Percentiles rank a stretch among this genome's conserved stretches.
phyloP scores from a whole-genome alignment of 352 stramenopile species.

The Globisporangium heterothallicum region DNA sequence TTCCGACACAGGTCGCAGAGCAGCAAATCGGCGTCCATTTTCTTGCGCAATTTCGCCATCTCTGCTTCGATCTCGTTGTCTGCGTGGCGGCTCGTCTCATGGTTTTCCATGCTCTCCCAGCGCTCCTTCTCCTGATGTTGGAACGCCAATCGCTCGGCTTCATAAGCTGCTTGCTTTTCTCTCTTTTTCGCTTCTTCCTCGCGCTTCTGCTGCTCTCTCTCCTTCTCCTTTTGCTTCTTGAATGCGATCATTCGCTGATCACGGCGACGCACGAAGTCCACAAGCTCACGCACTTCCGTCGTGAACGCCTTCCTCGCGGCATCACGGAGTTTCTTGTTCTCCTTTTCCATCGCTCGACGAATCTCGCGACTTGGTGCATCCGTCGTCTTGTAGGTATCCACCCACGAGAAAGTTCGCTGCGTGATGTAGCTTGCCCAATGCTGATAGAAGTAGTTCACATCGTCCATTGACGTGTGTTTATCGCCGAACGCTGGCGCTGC shows the following conservation, averaged over 20 bases:
- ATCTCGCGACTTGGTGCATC: conserved; percentile 74
- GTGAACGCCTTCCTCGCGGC: conserved; percentile 72
- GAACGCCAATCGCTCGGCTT: conserved; percentile 55
- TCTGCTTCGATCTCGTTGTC: conserved; percentile 61
- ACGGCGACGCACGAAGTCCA: conserved; percentile 78
- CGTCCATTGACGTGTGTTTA: conserved; percentile 31
- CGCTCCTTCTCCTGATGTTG: conserved; percentile 61
- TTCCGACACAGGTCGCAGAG: conserved; percentile 80
- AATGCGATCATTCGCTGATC: conserved; percentile 66
- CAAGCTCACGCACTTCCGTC: conserved; percentile 69
- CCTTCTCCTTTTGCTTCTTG: conserved; percentile 61
- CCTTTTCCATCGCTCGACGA: conserved; percentile 81
- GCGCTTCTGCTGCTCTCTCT: conserved; percentile 39
- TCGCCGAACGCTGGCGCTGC: conserved; percentile 48
- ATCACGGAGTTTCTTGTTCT: conserved; percentile 86
- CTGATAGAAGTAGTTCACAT: conserved; percentile 69
- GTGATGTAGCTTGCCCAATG: conserved; percentile 76
- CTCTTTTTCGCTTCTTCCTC: conserved; percentile 50
- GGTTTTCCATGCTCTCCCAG: conserved; percentile 33
- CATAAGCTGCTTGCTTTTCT: conserved; percentile 53
- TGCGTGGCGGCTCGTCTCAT: conserved; percentile 40
- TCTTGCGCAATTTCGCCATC: conserved; percentile 54
- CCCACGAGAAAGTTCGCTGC: conserved; percentile 67
- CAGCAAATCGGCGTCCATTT: conserved; percentile 63
- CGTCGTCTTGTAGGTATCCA: conserved; percentile 81